Conservation (phyloP, 2,329 filamentous ascomycete genomes). For the Epichloe aotearoae region DNA sequence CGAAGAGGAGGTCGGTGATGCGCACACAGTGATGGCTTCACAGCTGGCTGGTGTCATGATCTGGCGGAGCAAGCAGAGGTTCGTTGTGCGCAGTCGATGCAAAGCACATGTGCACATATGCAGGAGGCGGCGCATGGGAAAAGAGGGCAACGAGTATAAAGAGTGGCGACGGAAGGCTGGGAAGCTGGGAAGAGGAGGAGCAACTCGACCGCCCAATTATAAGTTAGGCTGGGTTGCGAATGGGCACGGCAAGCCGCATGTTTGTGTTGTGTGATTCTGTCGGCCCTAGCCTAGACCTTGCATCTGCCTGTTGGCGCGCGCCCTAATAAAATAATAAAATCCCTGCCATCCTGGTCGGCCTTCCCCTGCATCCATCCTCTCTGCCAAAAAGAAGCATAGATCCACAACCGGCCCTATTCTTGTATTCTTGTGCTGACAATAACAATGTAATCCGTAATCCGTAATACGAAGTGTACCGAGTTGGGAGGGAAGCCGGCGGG, state of each 20-base stretch:
- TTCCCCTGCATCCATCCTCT: too few species aligned
- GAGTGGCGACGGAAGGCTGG: constrained; percentile 1
- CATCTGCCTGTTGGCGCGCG: too few species aligned
- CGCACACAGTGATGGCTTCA: constrained; percentile 8
- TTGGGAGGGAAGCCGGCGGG: too few species aligned
- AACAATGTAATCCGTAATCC: too few species aligned
- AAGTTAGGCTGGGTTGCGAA: not conserved
- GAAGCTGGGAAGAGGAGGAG: constrained; percentile 3
- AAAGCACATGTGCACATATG: not conserved
- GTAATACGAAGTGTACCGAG: too few species aligned
- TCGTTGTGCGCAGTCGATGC: constrained; percentile 1
- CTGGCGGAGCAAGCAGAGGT: constrained; percentile 1
- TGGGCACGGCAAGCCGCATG: constrained; percentile 1
- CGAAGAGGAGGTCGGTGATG: constrained; percentile 15
- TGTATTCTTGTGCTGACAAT: too few species aligned
- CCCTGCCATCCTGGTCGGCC: too few species aligned
- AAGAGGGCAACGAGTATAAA: not conserved
- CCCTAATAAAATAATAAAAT: too few species aligned
- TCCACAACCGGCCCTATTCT: too few species aligned
- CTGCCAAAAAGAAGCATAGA: too few species aligned
- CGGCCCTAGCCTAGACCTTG: too few species aligned
- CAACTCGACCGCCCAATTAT: constrained; percentile 4
- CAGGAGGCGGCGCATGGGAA: constrained; percentile 1
- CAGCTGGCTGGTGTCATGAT: constrained; percentile 4
- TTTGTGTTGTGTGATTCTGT: constrained; percentile 1